A percentile compares a stretch with the other conserved stretches of the same genome.
These are phyloP conservation scores for Lasiodiplodia sp. DNA, from an alignment of 2,329 filamentous ascomycete species.

Conservation along the genomic window DNA sequence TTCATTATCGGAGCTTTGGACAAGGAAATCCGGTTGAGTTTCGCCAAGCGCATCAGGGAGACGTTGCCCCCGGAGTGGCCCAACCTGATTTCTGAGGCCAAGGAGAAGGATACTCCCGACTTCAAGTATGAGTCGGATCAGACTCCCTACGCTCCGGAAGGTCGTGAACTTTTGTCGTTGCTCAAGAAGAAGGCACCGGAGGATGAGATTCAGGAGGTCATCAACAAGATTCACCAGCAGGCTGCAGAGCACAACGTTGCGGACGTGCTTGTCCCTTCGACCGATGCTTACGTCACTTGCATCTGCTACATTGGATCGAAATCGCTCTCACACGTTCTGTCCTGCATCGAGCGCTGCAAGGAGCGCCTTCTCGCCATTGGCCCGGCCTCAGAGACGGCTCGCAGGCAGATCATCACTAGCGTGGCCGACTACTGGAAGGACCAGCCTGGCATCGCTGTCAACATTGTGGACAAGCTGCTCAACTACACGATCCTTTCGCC, in stretches of 20 bases:
- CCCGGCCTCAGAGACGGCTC: conserved; percentile 74
- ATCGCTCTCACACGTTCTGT: conserved; percentile 93
- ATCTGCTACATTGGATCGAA: conserved; percentile 95
- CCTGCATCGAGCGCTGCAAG: conserved; percentile 94
- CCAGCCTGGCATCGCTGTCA: conserved; percentile 89
- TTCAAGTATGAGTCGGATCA: conserved; percentile 85
- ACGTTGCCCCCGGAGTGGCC: conserved; percentile 88
- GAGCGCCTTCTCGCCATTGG: conserved; percentile 84
- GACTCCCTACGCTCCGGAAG: conserved; percentile 83
- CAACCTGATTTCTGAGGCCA: conserved; percentile 79
- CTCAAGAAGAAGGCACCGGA: conserved; percentile 85
- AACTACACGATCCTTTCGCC: conserved; percentile 96
- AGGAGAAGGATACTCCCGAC: conserved; percentile 94
- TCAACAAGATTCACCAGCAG: conserved; percentile 81
- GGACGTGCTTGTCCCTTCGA: conserved; percentile 84
- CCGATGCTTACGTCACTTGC: conserved; percentile 90
- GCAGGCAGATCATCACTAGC: conserved; percentile 86
- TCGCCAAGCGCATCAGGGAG: conserved; percentile 93
- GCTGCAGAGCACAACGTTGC: conserved; percentile 71
- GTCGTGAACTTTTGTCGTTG: conserved; percentile 79
- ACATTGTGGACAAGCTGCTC: conserved; percentile 93
- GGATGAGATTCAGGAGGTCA: conserved; percentile 82
- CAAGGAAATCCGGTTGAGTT: conserved; percentile 96
- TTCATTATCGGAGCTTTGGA: conserved; percentile 92
- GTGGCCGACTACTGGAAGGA: conserved; percentile 94